Evolutionary conservation across 1,284 basidiomycete genomes (phyloP).

Genomic region (Marasmius tenuissimus): DNA sequence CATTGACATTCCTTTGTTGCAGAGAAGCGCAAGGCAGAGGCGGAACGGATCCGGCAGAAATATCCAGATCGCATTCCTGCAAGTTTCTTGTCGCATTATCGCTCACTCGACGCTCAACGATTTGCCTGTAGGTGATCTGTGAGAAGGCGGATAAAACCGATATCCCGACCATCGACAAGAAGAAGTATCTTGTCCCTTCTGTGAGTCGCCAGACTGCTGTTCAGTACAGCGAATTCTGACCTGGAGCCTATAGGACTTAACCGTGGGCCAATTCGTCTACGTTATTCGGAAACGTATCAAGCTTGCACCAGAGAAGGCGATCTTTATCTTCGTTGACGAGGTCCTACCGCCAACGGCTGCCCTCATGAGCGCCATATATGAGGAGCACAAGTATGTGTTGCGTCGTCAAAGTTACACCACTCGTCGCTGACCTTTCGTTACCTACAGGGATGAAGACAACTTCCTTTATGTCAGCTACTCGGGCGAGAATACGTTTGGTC

Average conservation of each 20-base stretch:
- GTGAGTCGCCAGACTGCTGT: constrained; percentile 43
- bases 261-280: constrained; percentile 99
- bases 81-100: constrained; percentile 32
- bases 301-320: constrained; percentile 98
- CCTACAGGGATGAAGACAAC: constrained; percentile 86
- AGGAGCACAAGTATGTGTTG: constrained; percentile 90
- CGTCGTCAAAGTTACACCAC: constrained; percentile 8
- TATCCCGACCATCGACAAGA: constrained; percentile 99
- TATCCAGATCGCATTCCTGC: constrained; percentile 98
- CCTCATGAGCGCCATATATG: constrained; percentile 98
- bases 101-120: constrained; percentile 14
- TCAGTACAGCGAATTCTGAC: background rate
- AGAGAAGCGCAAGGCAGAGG: constrained; percentile 99
- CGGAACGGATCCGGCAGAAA: constrained; percentile 96
- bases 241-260: constrained; percentile 73
- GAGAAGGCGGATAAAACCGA: constrained; percentile 99
- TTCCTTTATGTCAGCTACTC: constrained; percentile 97
- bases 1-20: constrained; percentile 18
- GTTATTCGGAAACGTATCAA: constrained; percentile 99
- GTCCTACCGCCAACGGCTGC: constrained; percentile 98
- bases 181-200: constrained; percentile 99
- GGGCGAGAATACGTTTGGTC: constrained; percentile 94
- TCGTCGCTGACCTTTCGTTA: constrained; percentile 20
- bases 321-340: constrained; percentile 99
- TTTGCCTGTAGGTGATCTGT: constrained; percentile 84